phyloP scores from a whole-genome alignment of 495 filamentous ascomycete genomes.

The Aspergillus mulundensis region DNA sequence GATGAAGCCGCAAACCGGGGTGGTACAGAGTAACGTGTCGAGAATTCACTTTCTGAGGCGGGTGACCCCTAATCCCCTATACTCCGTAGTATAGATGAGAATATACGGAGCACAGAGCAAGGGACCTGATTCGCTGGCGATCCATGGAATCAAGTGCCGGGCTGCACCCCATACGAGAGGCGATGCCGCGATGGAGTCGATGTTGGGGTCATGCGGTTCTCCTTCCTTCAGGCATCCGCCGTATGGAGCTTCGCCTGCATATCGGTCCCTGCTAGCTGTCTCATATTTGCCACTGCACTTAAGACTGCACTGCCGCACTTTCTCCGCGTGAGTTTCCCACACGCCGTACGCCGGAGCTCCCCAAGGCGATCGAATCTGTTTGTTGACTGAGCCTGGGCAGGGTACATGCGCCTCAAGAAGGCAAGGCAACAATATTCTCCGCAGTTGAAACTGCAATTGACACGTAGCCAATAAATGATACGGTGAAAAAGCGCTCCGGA shows the following conservation, averaged over 20 bases:
- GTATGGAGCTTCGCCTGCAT: neutral
- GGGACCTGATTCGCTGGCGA: neutral
- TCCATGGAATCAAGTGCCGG: neutral
- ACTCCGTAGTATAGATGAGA: too few relatives aligned
- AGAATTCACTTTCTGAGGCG: neutral
- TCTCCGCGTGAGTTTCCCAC: neutral
- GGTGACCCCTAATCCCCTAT: too few relatives aligned
- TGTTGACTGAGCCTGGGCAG: too few relatives aligned
- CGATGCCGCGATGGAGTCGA: neutral
- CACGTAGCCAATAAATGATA: neutral
- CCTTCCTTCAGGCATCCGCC: neutral
- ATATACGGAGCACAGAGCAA: neutral
- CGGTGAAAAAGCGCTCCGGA: neutral
- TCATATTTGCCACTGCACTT: constrained; percentile 3
- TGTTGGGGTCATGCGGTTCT: neutral
- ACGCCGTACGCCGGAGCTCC: neutral
- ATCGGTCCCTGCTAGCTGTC: neutral
- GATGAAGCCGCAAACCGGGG: neutral
- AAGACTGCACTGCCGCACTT: neutral
- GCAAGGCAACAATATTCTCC: neutral
- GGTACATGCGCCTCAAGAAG: neutral
- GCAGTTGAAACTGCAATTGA: neutral
- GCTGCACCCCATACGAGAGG: neutral
- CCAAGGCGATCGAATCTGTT: neutral
- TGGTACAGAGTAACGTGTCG: neutral